phyloP scores from a whole-genome alignment of 129 eudicot genomes.

The Saposhnikovia divaricata region DNA sequence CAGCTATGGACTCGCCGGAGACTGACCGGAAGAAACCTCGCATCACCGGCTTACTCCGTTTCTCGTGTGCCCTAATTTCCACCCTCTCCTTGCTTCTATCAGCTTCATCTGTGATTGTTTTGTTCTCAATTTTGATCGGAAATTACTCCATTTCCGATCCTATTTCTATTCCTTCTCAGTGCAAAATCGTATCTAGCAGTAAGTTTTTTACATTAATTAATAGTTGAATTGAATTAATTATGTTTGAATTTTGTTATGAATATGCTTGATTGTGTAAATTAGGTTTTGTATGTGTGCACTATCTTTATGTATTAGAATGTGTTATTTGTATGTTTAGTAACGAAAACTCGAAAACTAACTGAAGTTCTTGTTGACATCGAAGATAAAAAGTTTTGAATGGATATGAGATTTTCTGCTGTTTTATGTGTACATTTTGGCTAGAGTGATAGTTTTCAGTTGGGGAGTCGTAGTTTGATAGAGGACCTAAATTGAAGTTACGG shows the following conservation, averaged over 20 bases:
- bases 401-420: not conserved
- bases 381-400: not conserved
- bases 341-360: no score
- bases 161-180: conserved; percentile 68
- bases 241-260: not conserved
- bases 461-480: not conserved
- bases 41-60: conserved; percentile 20
- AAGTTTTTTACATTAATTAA: conserved; percentile 14
- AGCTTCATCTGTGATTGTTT: conserved; percentile 27
- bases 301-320: not conserved
- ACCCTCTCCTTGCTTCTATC: conserved; percentile 22
- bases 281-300: not conserved
- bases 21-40: conserved; percentile 16
- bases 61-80: conserved; percentile 26
- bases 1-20: conserved; percentile 46
- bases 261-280: not conserved
- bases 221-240: not conserved
- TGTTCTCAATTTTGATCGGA: conserved; percentile 40
- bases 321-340: not conserved
- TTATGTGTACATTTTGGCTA: not conserved
- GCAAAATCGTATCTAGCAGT: conserved; percentile 95
- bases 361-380: not conserved
- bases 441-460: not conserved
- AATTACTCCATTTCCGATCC: conserved; percentile 53
- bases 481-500: not conserved